phyloP scores from a whole-genome alignment of 257 asterid genomes.

The Solanum neorickii region DNA sequence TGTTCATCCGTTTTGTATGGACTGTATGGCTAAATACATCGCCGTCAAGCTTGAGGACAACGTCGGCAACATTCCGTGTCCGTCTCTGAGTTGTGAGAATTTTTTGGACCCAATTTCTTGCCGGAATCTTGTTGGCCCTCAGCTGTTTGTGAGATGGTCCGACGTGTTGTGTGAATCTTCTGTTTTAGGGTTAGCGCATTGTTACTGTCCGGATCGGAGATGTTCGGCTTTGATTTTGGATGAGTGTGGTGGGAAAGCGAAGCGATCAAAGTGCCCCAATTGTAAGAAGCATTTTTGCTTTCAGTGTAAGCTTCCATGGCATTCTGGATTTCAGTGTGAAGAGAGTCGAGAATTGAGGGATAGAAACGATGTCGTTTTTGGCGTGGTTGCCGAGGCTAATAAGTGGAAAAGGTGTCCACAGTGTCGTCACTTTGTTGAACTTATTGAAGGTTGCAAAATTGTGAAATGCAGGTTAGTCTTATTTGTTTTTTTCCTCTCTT shows the following conservation, averaged over 20 bases:
- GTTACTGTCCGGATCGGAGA: slow-evolving; percentile 47
- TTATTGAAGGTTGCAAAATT: background rate
- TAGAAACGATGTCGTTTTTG: background rate
- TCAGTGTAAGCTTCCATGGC: slow-evolving; percentile 43
- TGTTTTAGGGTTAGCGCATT: slow-evolving; percentile 15
- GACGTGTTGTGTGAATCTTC: slow-evolving; percentile 47
- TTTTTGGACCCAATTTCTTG: slow-evolving; percentile 45
- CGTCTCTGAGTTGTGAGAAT: slow-evolving; percentile 35
- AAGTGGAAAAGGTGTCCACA: slow-evolving; percentile 8
- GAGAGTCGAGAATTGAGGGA: slow-evolving; percentile 42
- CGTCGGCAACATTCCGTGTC: slow-evolving; percentile 42
- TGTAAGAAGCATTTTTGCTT: slow-evolving; percentile 53
- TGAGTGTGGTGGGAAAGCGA: slow-evolving; percentile 56
- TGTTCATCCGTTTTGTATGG: slow-evolving; percentile 57
- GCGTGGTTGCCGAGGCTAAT: background rate
- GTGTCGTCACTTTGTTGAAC: slow-evolving; percentile 25
- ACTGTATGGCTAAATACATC: slow-evolving; percentile 56
- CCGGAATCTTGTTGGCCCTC: slow-evolving; percentile 18
- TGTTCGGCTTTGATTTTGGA: slow-evolving; percentile 50
- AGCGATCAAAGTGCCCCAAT: slow-evolving; percentile 39
- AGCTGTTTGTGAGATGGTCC: slow-evolving; percentile 59
- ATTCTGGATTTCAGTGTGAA: slow-evolving; percentile 44
- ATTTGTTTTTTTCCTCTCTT: background rate
- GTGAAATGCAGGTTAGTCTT: background rate
- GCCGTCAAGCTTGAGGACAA: slow-evolving; percentile 43